Evolutionary conservation across 1,284 basidiomycete species (phyloP).

Genomic region (Cutaneotrichosporon sp.): DNA sequence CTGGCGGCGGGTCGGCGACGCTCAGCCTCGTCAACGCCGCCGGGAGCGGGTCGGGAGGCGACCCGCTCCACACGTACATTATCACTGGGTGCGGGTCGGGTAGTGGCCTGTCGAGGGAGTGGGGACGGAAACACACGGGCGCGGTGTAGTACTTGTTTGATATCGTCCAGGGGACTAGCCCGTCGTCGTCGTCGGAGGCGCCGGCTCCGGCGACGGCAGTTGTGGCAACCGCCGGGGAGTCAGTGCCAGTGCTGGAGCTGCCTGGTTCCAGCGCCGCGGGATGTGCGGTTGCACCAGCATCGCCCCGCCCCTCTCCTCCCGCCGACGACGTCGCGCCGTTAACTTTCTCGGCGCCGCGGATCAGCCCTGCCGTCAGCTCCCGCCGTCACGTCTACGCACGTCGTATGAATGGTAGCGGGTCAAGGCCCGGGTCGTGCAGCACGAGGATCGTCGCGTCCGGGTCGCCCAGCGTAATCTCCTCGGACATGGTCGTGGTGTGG

Average conservation of each 20-base stretch:
- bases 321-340: too few relatives aligned
- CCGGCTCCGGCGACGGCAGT: too few relatives aligned
- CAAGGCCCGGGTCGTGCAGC: conserved; percentile 18
- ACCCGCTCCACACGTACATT: conserved; percentile 23
- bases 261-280: too few relatives aligned
- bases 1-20: conserved; percentile 28
- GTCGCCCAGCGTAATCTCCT: not conserved
- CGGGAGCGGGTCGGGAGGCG: conserved; percentile 26
- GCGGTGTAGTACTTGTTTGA: conserved; percentile 80
- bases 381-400: conserved; percentile 14
- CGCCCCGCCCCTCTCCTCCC: too few relatives aligned
- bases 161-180: conserved; percentile 64
- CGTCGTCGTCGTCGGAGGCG: not conserved
- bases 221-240: too few relatives aligned
- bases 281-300: too few relatives aligned
- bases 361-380: conserved; percentile 15
- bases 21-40: conserved; percentile 25
- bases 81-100: conserved; percentile 26
- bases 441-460: conserved; percentile 21
- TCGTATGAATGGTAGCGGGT: conserved; percentile 23
- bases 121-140: conserved; percentile 61
- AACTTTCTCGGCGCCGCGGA: not conserved
- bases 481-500: not conserved
- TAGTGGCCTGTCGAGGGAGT: conserved; percentile 35
- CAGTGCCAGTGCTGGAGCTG: too few relatives aligned